Evolutionary conservation across 169 alveolate species (phyloP), one percentile per base, ranked within the genome.

Genomic region (Theileria equi): DNA sequence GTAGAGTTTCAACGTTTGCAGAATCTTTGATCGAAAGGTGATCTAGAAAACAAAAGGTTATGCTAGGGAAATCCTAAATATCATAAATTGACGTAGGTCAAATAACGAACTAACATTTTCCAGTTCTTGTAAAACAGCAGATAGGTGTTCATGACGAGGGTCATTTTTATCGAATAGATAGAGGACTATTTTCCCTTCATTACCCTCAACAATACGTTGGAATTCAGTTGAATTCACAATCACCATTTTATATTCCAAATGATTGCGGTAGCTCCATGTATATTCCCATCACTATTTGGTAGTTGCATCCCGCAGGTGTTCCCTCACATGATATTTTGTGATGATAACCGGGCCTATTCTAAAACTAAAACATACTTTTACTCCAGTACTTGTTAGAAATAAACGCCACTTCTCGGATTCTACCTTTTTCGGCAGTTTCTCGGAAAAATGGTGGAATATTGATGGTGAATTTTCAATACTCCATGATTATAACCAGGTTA

Each of bases 401-500:
- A n/a, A n/a, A n/a, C n/a, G n/a, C n/a, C n/a, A n/a, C n/a, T n/a
- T n/a, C n/a, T n/a, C n/a, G n/a, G n/a, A n/a, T n/a, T n/a, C n/a
- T n/a, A n/a, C n/a, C 23, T 54, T 54, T 43, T 74, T 74, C 47
- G 84, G 60, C 54, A 17, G 50, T 3, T 74, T 64, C 36, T 10
- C 62, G 57, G 28, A 64, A 17, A 31, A 13, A 48, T 77, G 86
- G 86, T 77, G 81, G 80, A 76, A 77, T 36, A 65, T 67, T 29
- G 77, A 77, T 64, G 86, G 86, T 13, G 80, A 71, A 29, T 49
- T 77, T 66, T 29, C 68, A 34, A 41, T 67, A 17, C 36, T 77
- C 77, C 86, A 77, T 44, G 86, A 77, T 26, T 77, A 77, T 55
- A 77, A 77, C 69, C 64, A 77, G 55, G 86, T 77, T 5, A 6